Evolutionary conservation across 352 stramenopile genomes (phyloP), one percentile per base, ranked within the genome.

Genomic region (Pythium aristosporum): DNA sequence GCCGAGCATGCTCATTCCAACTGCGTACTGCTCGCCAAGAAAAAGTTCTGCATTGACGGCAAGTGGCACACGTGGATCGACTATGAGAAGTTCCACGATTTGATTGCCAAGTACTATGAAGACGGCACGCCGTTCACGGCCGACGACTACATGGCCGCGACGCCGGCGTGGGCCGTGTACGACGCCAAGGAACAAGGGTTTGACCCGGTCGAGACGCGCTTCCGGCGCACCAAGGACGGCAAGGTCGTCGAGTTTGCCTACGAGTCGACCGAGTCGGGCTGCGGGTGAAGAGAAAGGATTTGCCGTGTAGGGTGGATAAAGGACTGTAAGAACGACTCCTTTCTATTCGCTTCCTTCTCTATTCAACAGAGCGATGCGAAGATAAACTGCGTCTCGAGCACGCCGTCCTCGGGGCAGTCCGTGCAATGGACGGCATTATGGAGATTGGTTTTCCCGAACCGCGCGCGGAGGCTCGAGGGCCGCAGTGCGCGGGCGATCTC

Each of bases 1-100:
- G 97, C 95, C 44, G 93, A 98, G 73, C 97, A 99, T 71, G 88
- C 97, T 41, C 97, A 99, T 77, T 98, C 93, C 7, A 98, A 96
- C 65, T 98, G 91, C 64, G 96, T 99, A 23, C 77, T 99, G 20
- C 79, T 99, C 32, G 96, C 97, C 8, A 92, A 97, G 77, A 91
- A 85, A 58, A 88, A 88, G 48, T 97, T 96, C 65, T 85, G 82
- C 61, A 84, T 86, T 30, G 82, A 96, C 23, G 92, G 89, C 68
- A 80, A 90, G 58, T 99, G 97, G 97, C 89, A 98, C 72, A 99
- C 97, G 48, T 99, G 97, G 97, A 99, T 99, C 70, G 91, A 99
- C 79, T 99, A 99, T 73, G 87, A 97, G 41, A 97, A 96, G 63
- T 99, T 98, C 65, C 91, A 98, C 60, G 79, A 95, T 42, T 77